Evolutionary conservation across 2,329 filamentous ascomycete species (phyloP).

Genomic region (Hymenoscyphus salicellus): DNA sequence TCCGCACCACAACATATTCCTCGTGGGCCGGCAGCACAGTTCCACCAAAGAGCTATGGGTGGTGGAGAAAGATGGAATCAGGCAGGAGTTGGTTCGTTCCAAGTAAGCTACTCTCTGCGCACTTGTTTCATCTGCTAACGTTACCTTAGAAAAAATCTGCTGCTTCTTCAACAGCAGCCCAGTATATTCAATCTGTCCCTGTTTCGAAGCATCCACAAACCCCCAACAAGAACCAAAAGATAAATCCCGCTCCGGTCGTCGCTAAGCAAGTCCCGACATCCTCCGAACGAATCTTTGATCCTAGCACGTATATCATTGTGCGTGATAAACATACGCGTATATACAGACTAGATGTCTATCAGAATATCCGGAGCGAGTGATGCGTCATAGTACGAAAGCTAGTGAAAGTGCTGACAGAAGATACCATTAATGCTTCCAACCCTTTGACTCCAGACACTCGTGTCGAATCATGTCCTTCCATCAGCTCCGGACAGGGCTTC

Average conservation of each 20-base stretch:
- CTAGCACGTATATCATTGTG: constrained; percentile 8
- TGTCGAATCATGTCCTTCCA: background rate
- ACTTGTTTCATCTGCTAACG: background rate
- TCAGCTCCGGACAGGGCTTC: background rate
- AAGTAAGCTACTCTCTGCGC: background rate
- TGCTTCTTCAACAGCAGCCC: background rate
- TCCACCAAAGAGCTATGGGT: background rate
- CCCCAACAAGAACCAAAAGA: background rate
- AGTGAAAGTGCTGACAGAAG: background rate
- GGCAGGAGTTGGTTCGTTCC: background rate
- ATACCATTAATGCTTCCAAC: background rate
- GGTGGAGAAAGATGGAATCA: background rate
- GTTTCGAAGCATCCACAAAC: background rate
- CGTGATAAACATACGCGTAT: too few relatives aligned
- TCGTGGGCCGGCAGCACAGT: background rate
- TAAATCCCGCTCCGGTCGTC: background rate
- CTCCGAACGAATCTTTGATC: constrained; percentile 1
- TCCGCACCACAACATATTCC: background rate
- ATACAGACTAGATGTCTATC: too few relatives aligned
- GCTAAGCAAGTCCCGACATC: background rate
- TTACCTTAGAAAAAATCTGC: background rate
- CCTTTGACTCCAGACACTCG: background rate
- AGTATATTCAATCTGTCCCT: background rate
- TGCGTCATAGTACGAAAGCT: too few relatives aligned
- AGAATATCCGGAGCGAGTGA: too few relatives aligned